Evolutionary conservation across 164 flowering plant genomes (phyloP).

Genomic region (Dillenia suffruticosa): DNA sequence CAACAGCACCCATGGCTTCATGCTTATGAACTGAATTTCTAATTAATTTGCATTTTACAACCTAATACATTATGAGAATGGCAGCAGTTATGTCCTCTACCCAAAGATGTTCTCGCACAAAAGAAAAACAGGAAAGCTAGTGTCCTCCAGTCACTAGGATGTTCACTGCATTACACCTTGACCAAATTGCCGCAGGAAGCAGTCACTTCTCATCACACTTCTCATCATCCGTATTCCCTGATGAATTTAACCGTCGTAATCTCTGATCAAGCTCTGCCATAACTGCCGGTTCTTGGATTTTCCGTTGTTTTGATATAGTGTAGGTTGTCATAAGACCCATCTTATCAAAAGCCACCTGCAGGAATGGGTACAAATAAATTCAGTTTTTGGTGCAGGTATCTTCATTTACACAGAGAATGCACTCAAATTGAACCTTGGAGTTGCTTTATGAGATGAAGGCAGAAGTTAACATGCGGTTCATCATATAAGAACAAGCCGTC

Average conservation of each 20-base stretch:
- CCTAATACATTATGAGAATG: background rate
- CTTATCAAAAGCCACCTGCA: constrained; percentile 95
- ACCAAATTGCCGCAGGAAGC: constrained; percentile 2
- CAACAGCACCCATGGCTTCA: too few species aligned
- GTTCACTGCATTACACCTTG: background rate
- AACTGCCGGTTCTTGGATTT: constrained; percentile 94
- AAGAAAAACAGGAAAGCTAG: background rate
- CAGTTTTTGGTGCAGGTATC: too few species aligned
- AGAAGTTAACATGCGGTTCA: too few species aligned
- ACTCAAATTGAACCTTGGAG: too few species aligned
- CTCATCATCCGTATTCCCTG: constrained; percentile 29
- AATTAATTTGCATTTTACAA: too few species aligned
- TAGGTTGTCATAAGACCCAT: constrained; percentile 82
- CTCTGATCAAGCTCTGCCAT: constrained; percentile 94
- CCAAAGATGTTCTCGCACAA: background rate
- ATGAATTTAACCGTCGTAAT: constrained; percentile 61
- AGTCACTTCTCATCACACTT: constrained; percentile 28
- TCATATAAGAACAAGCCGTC: too few species aligned
- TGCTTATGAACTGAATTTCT: too few species aligned
- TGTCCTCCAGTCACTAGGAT: background rate
- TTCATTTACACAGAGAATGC: too few species aligned
- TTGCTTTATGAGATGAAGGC: too few species aligned
- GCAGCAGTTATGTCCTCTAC: constrained; percentile 11
- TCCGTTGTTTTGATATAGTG: constrained; percentile 89
- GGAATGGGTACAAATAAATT: background rate